Evolutionary conservation across 805 yeast species (phyloP), one percentile per base, ranked within the genome.

Genomic region (Scheffersomyces spartinae): DNA sequence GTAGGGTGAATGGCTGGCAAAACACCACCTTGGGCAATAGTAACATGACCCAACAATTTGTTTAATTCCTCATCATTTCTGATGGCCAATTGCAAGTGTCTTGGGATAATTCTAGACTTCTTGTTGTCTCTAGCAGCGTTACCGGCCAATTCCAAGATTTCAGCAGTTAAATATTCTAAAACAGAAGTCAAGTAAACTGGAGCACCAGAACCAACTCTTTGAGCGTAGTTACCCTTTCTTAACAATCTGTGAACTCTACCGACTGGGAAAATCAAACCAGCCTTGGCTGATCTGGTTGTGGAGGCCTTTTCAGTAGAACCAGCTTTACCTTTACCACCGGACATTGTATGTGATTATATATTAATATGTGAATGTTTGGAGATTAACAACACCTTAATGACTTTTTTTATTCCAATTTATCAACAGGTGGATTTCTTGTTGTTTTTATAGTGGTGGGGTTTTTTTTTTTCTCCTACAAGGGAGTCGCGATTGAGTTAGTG

Each of bases 11-110:
- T 82, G 77, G 84, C 83, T 69, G 96, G 96, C 63, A 86, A 74
- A 48, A 88, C 96, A 82, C 96, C 96, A 78, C 96, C 96, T 66
- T 85, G 94, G 43, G 96, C 95, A 50, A 86, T 88, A 40, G 95
- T 86, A 41, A 88, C 98, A 59, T 84, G 84, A 47, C 73, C 73
- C 41, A 88, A 71, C 49, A 86, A 74, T 64, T 82, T 85, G 82
- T 88, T 86, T 63, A 88, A 74, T 67, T 88, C 96, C 68, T 88
- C 96, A 73, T 88, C 97, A 57, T 86, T 88, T 74, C 97, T 83
- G 72, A 86, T 86, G 62, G 97, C 97, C 49, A 86, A 74, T 68
- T 86, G 95, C 65, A 86, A 75, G 66, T 86, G 96, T 74, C 96
- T 88, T 68, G 97, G 97, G 49, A 85, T 84, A 49, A 86, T 86